Evolutionary conservation across 345 rosid species (phyloP), one percentile per base, ranked within the genome.

Genomic region (Murraya koenigii): DNA sequence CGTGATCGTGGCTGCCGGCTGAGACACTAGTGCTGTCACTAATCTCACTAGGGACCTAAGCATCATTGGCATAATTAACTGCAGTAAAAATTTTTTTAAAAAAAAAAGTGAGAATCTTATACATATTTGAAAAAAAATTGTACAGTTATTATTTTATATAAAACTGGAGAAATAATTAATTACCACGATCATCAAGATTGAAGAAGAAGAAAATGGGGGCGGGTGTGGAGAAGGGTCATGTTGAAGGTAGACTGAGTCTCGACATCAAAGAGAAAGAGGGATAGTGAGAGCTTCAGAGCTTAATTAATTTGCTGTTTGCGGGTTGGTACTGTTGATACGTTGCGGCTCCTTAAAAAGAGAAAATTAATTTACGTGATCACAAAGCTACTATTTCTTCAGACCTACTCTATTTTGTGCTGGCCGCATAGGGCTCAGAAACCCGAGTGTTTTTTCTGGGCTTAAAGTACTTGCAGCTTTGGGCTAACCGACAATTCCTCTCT

Each of bases 1-100:
- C 19, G 88, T 52, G 25, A 77, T 28, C 17, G 80, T 72, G 81
- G 81, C 77, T 72, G 79, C 61, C 9, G 84, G 86, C 64, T 79
- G 78, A 25, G 47, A 65, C 79, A 77, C 80, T 13, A 83, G 25
- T 25, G 75, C 60, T 7, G 60, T 77, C 11, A 85, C 54, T 22
- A 81, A 75, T 76, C 78, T 74, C 60, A 75, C 72, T 38, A 80
- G 30, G 14, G 86, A 74, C 14, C 54, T 65, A 26, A 77, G n/a
- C 81, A 83, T 76, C 80, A 85, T 8, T 66, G 78, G 72, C 77
- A 70, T 41, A 19, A 78, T 35, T 52, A 76, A 20, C 85, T 78
- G 82, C 70, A 74, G 15, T 35, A 23, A 7, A 30, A 64, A 30
- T 30, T 1, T 1, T 30, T n/a, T n/a, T n/a, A n/a, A n/a, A n/a